Conservation (phyloP, 164 flowering plant species). For the Piper longum region DNA sequence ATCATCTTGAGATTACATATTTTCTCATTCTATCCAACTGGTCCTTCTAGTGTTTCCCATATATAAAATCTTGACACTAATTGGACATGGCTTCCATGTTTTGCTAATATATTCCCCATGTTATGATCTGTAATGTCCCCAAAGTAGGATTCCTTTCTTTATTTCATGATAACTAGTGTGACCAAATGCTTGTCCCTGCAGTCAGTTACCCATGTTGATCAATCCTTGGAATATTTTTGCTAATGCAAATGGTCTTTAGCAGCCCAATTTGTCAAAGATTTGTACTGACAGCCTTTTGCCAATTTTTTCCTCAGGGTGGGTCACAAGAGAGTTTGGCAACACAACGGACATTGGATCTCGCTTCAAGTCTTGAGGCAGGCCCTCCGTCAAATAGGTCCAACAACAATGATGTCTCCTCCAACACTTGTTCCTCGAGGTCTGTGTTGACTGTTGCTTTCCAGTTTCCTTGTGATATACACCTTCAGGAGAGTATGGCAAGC, state of each 20-base stretch:
- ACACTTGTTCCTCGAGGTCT: constrained; percentile 30
- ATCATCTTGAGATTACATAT: not conserved
- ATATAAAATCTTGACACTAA: too few species aligned
- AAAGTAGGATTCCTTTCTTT: not conserved
- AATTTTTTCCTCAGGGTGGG: constrained; percentile 17
- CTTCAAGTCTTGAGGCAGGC: constrained; percentile 90
- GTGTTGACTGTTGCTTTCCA: constrained; percentile 93
- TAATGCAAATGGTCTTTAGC: too few species aligned
- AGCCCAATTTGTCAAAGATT: too few species aligned
- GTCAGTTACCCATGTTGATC: not conserved
- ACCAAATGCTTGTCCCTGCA: not conserved
- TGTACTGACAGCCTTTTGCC: too few species aligned
- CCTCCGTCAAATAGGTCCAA: constrained; percentile 28
- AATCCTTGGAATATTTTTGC: not conserved
- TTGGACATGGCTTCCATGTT: too few species aligned
- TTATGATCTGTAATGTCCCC: not conserved
- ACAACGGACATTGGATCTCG: constrained; percentile 63
- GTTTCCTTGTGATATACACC: constrained; percentile 71
- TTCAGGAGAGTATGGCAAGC: constrained; percentile 62
- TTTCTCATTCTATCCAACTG: not conserved
- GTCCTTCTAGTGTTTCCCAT: not conserved
- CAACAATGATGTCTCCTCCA: constrained; percentile 24
- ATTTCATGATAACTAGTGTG: not conserved
- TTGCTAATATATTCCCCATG: not conserved
- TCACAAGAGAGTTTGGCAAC: constrained; percentile 33